Conservation (phyloP, 495 filamentous ascomycete genomes). For the Penicillium fimorum region DNA sequence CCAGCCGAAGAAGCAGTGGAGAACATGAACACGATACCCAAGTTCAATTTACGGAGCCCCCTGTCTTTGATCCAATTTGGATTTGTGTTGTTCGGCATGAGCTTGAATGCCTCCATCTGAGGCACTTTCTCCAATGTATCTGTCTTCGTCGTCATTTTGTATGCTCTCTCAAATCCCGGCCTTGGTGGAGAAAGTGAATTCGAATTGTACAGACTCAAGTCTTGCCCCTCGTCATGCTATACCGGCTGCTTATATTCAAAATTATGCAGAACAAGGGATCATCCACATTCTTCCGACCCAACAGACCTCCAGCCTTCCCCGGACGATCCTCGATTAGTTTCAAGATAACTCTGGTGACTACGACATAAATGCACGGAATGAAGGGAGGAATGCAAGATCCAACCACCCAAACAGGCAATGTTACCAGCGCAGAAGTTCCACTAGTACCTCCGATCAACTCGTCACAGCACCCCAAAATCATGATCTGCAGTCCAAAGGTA, state of each 20-base stretch:
- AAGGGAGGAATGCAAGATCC: conserved; percentile 28
- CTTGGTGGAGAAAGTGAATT: background rate
- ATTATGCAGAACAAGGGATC: conserved; percentile 25
- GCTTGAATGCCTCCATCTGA: conserved; percentile 18
- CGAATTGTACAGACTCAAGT: background rate
- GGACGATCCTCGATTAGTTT: background rate
- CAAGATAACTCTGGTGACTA: background rate
- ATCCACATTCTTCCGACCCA: conserved; percentile 22
- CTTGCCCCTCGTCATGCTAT: background rate
- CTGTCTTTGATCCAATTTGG: conserved; percentile 27
- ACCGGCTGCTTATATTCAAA: background rate
- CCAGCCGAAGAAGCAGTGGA: conserved; percentile 23
- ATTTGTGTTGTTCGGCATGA: conserved; percentile 22
- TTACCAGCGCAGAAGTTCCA: background rate
- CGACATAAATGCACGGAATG: conserved; percentile 22
- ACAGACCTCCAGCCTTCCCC: conserved; percentile 1
- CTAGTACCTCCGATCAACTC: background rate
- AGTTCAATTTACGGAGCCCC: conserved; percentile 25
- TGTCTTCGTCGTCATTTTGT: conserved; percentile 2
- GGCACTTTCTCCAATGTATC: conserved; percentile 12
- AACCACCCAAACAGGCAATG: conserved; percentile 2
- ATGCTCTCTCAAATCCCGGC: background rate
- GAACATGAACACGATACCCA: conserved; percentile 27
- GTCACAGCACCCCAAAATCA: background rate
- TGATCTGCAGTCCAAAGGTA: background rate